Percentiles rank a stretch among this genome's conserved stretches.
Evolutionary conservation across 139 green algal genomes (phyloP).

Genomic region (Picochlorum sp.): DNA sequence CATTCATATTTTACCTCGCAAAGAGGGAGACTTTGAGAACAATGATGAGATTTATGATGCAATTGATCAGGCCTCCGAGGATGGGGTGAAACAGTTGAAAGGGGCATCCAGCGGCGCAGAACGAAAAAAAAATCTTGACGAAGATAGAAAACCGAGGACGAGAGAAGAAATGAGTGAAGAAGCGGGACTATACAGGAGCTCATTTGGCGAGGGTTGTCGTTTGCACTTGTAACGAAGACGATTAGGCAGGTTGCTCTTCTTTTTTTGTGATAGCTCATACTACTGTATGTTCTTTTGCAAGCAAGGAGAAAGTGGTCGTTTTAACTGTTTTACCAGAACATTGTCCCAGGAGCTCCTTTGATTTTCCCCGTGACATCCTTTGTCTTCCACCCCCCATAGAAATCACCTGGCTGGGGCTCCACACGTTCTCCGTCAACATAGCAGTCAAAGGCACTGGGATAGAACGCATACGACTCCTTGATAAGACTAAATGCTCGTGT

Average conservation of each 20-base stretch:
- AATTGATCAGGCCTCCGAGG: conserved; percentile 34
- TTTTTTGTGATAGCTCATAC: neutral
- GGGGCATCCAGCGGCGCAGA: too few species aligned
- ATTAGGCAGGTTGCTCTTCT: too few species aligned
- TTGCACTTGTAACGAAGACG: too few species aligned
- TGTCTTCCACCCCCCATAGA: conserved; percentile 43
- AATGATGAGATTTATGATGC: conserved; percentile 90
- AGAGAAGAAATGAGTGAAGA: conserved; percentile 75
- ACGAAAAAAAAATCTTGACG: conserved; percentile 61
- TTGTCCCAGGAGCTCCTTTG: conserved; percentile 30
- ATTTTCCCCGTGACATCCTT: conserved; percentile 26
- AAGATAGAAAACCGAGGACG: conserved; percentile 51
- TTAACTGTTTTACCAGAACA: conserved; percentile 20
- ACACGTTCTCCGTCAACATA: conserved; percentile 28
- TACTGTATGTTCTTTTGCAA: neutral
- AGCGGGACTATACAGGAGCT: conserved; percentile 33
- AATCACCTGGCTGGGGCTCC: conserved; percentile 26
- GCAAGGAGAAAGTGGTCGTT: too few species aligned
- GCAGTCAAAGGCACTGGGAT: conserved; percentile 25
- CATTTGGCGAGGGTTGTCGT: neutral
- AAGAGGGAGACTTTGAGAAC: conserved; percentile 66
- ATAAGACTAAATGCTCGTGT: conserved; percentile 28
- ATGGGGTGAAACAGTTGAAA: neutral
- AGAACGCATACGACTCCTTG: conserved; percentile 24
- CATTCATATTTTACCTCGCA: conserved; percentile 87